Evolutionary conservation across 1,139 yeast genomes (phyloP).

Genomic region (Taiozyma sp.): DNA sequence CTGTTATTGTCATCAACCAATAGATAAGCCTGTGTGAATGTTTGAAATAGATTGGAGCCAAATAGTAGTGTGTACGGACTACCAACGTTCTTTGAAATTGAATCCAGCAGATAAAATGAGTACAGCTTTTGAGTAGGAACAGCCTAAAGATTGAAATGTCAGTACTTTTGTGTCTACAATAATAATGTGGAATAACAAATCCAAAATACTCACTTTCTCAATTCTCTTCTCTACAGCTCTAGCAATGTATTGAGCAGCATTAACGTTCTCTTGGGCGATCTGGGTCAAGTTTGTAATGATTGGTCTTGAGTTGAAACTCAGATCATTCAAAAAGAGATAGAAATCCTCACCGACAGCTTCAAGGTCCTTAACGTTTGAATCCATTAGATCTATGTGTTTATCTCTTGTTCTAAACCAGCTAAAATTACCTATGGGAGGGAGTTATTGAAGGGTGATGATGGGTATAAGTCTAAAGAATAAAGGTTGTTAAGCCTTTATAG

Average conservation of each 20-base stretch:
- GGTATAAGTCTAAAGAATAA: neutral
- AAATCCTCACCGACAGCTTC: constrained; percentile 56
- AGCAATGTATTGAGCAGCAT: constrained; percentile 71
- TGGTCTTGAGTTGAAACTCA: constrained; percentile 87
- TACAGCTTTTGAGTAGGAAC: constrained; percentile 75
- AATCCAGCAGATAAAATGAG: constrained; percentile 79
- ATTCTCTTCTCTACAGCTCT: constrained; percentile 65
- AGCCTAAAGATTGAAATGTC: constrained; percentile 9
- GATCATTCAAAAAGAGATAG: constrained; percentile 59
- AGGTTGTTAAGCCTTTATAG: neutral
- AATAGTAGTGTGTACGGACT: constrained; percentile 77
- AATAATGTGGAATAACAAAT: neutral
- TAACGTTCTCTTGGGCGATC: constrained; percentile 78
- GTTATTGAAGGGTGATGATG: neutral
- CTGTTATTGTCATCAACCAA: constrained; percentile 73
- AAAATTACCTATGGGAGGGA: neutral
- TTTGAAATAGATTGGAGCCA: constrained; percentile 56
- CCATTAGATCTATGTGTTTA: neutral
- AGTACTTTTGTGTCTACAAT: neutral
- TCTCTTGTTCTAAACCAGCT: neutral
- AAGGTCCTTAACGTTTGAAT: constrained; percentile 19
- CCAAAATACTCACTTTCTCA: constrained; percentile 31
- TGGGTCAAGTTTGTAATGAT: constrained; percentile 82
- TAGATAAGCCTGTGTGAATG: constrained; percentile 74
- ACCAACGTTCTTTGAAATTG: constrained; percentile 90